Evolutionary conservation across 164 flowering plant genomes (phyloP), one percentile per base, ranked within the genome.

Genomic region (Akebia trifoliata): DNA sequence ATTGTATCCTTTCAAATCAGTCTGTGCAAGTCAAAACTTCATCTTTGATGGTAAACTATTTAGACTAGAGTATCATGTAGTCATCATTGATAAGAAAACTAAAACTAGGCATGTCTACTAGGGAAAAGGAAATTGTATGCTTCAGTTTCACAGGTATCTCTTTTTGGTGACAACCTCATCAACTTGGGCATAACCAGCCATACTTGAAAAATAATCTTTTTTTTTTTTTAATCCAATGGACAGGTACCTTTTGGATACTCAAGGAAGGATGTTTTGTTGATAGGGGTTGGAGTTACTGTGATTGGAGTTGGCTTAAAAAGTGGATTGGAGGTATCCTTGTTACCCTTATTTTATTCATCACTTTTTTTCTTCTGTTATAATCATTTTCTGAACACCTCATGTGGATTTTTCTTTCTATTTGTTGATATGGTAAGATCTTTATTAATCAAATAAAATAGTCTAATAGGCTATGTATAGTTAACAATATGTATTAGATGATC

Each of bases 251-350:
- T 92, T 71, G 98, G 98, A 55, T 83, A 92, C 71, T 57, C 87
- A 31, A 79, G 98, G 74, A 88, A 92, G 66, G 98, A 92, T 76
- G 96, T 88, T 58, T 31, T 92, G 59, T 61, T 86, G 69, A 88
- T 88, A 54, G 98, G 98, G 34, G 36, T 88, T 43, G 96, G 96
- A 63, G 73, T 88, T 8, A 86, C 90, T 26, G 69, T 74, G 51
- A 6, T 71, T 44, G 98, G 98, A 8, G 7, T 79, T 60, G 95
- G 79, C 49, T 68, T 88, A 58, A 79, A 92, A 72, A 81, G 82
- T 70, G 95, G 98, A 61, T 64, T 92, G 65, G 98, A 92, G 89
- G 97, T 85, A 80, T 37, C 38, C 7, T 56, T 17, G 6, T 12
- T 31, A 40, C 17, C 6, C 44, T n/a, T 40, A 40, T 40, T 40